Conservation (phyloP, 1,284 basidiomycete genomes). For the Pterulicium gracile region DNA sequence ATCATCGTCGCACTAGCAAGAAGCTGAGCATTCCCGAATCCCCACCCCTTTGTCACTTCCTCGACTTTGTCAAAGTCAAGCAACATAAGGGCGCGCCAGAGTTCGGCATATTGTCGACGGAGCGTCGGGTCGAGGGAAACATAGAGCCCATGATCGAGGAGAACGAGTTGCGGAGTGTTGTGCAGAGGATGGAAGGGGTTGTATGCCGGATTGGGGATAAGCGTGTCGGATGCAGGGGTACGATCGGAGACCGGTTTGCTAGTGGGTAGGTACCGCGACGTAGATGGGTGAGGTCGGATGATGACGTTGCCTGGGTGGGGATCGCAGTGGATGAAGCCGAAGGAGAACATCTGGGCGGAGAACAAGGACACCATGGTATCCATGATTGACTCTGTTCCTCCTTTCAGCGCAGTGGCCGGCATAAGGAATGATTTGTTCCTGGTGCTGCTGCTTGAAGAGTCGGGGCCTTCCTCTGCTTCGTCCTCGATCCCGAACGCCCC, state of each 20-base stretch:
- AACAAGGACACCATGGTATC: constrained; percentile 76
- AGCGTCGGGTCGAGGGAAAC: constrained; percentile 58
- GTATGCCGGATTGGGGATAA: too few relatives aligned
- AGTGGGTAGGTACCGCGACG: constrained; percentile 26
- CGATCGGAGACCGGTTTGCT: neutral
- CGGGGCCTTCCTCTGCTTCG: too few relatives aligned
- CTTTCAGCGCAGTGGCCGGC: constrained; percentile 34
- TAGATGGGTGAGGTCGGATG: constrained; percentile 59
- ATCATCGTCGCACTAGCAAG: constrained; percentile 67
- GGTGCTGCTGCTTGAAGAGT: too few relatives aligned
- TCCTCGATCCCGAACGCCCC: too few relatives aligned
- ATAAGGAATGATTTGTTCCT: constrained; percentile 7
- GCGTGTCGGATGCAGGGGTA: too few relatives aligned
- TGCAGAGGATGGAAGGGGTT: too few relatives aligned
- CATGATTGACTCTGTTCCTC: constrained; percentile 60
- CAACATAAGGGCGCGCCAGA: constrained; percentile 74
- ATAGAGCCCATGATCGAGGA: constrained; percentile 86
- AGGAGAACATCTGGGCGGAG: constrained; percentile 78
- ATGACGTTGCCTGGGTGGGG: constrained; percentile 81
- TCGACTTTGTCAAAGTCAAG: constrained; percentile 58
- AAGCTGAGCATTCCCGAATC: constrained; percentile 69
- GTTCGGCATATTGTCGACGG: constrained; percentile 59
- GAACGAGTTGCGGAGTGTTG: constrained; percentile 78
- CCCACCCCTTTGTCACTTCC: constrained; percentile 61
- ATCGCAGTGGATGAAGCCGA: constrained; percentile 80